phyloP scores from a whole-genome alignment of 345 rosid genomes.

The Eucalyptus albens region DNA sequence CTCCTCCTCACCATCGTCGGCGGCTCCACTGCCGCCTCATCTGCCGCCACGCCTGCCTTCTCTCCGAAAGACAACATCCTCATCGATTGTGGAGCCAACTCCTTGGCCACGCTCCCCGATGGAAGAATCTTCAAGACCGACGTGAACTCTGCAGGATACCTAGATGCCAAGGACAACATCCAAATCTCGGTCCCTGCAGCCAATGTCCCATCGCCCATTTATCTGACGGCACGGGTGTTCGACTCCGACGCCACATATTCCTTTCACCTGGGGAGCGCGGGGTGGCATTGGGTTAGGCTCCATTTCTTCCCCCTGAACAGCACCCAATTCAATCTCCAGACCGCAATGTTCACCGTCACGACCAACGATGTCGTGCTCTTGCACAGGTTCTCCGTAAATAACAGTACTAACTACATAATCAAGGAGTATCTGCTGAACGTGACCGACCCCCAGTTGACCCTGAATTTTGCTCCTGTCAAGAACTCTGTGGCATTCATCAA shows the following conservation, averaged over 20 bases:
- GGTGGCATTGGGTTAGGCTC: slow-evolving; percentile 6
- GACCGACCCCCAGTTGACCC: background rate
- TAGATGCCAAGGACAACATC: background rate
- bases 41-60: background rate
- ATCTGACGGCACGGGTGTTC: slow-evolving; percentile 1
- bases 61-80: slow-evolving; percentile 1
- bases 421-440: background rate
- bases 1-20: background rate
- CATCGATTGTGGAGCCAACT: slow-evolving; percentile 2
- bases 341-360: background rate
- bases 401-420: background rate
- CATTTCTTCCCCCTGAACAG: background rate
- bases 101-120: background rate
- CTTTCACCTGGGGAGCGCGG: background rate
- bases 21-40: too few species aligned
- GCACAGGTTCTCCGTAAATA: background rate
- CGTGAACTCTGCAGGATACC: background rate
- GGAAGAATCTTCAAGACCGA: slow-evolving; percentile 1
- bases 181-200: background rate
- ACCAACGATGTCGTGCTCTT: background rate
- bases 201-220: background rate
- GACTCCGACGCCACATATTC: background rate
- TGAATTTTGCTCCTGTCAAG: background rate
- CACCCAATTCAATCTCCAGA: background rate
- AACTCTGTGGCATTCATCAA: slow-evolving; percentile 3